Conservation (phyloP, 2,329 filamentous ascomycete species). For the Fusarium solani-melongenae region DNA sequence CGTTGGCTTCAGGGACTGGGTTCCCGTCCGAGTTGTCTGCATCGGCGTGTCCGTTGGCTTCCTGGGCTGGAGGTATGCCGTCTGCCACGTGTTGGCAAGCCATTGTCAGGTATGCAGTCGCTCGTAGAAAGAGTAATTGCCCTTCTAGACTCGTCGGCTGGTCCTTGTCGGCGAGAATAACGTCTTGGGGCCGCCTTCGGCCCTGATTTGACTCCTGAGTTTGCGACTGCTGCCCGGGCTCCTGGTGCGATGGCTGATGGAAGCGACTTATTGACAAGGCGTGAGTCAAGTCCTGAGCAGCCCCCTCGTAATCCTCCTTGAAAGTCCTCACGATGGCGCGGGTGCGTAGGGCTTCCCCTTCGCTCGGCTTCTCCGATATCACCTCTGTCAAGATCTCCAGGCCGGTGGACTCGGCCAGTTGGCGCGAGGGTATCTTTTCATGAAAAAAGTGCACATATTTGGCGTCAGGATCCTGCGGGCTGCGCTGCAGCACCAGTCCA, state of each 20-base stretch:
- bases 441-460: slow-evolving; percentile 94
- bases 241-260: slow-evolving; percentile 63
- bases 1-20: not conserved
- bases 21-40: not conserved
- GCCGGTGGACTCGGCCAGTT: slow-evolving; percentile 78
- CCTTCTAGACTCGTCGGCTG: slow-evolving; percentile 80
- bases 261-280: slow-evolving; percentile 69
- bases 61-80: slow-evolving; percentile 55
- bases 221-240: slow-evolving; percentile 63
- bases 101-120: slow-evolving; percentile 75
- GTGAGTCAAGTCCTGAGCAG: slow-evolving; percentile 75
- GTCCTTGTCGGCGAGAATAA: slow-evolving; percentile 53
- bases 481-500: slow-evolving; percentile 76
- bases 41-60: slow-evolving; percentile 6
- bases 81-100: slow-evolving; percentile 73
- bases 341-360: slow-evolving; percentile 76
- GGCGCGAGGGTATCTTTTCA: slow-evolving; percentile 84
- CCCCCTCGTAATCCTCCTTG: slow-evolving; percentile 78
- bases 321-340: slow-evolving; percentile 80
- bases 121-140: slow-evolving; percentile 82
- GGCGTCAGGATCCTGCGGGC: slow-evolving; percentile 75
- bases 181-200: slow-evolving; percentile 47
- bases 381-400: slow-evolving; percentile 75
- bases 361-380: slow-evolving; percentile 70
- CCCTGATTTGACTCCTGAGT: slow-evolving; percentile 46